phyloP scores from a whole-genome alignment of 768 basidiomycete species.

The Serendipita sp. region DNA sequence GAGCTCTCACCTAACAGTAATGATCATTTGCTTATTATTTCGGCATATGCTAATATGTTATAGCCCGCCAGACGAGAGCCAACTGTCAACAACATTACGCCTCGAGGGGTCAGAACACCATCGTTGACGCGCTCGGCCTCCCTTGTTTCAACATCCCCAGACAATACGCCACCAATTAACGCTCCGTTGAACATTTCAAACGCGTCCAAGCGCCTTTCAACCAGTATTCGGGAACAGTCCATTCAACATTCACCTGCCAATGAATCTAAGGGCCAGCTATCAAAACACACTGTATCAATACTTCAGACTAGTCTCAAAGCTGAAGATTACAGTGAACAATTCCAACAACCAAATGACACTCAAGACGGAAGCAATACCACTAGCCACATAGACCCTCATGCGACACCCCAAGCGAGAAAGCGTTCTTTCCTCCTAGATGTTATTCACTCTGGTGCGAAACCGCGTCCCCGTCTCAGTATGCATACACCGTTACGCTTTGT shows the following conservation, averaged over 20 bases:
- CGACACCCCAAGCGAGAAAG: constrained; percentile 57
- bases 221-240: constrained; percentile 17
- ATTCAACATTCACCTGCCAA: not conserved
- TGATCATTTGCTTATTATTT: constrained; percentile 9
- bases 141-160: constrained; percentile 38
- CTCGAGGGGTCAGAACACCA: constrained; percentile 29
- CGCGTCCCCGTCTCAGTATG: constrained; percentile 45
- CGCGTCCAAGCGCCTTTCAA: constrained; percentile 22
- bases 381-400: constrained; percentile 23
- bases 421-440: constrained; percentile 71
- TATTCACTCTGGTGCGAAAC: constrained; percentile 67
- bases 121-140: constrained; percentile 47
- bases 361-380: no score
- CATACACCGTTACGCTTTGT: constrained; percentile 27
- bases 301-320: not conserved
- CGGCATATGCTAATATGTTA: not conserved
- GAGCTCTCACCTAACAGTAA: constrained; percentile 44
- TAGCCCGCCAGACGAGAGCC: constrained; percentile 17
- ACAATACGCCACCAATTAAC: constrained; percentile 36
- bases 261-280: not conserved
- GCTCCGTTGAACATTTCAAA: constrained; percentile 50
- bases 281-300: not conserved
- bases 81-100: constrained; percentile 45
- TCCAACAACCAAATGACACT: not conserved
- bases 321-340: not conserved